These are phyloP conservation scores for Aulographum hederae DNA, from an alignment of 2,329 filamentous ascomycete genomes.

Conservation along the genomic window DNA sequence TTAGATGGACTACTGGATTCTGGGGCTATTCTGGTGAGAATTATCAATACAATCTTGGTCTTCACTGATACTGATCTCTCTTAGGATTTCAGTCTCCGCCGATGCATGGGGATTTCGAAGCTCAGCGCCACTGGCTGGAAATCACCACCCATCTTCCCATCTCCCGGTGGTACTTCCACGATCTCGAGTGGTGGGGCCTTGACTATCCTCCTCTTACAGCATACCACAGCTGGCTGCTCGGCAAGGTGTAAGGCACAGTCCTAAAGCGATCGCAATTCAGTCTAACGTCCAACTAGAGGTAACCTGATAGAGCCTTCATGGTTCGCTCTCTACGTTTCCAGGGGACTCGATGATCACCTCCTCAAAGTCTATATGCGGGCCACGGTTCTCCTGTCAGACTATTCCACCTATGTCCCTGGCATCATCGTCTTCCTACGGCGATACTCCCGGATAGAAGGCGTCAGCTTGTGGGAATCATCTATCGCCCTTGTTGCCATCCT, in stretches of 20 bases:
- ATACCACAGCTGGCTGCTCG: constrained; percentile 94
- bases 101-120: constrained; percentile 94
- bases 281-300: constrained; percentile 31
- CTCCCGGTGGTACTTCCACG: constrained; percentile 95
- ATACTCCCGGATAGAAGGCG: constrained; percentile 56
- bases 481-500: constrained; percentile 79
- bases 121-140: constrained; percentile 98
- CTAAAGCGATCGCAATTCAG: not conserved
- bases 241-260: constrained; percentile 47
- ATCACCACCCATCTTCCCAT: constrained; percentile 75
- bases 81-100: constrained; percentile 63
- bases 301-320: constrained; percentile 60
- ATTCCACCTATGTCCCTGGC: constrained; percentile 74
- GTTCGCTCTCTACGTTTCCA: constrained; percentile 73
- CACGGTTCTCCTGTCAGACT: constrained; percentile 80
- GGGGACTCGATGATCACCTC: constrained; percentile 57
- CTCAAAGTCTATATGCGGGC: constrained; percentile 94
- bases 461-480: constrained; percentile 65
- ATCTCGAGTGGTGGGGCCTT: constrained; percentile 91
- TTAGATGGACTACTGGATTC: constrained; percentile 78
- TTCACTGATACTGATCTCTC: constrained; percentile 2
- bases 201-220: constrained; percentile 96
- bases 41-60: constrained; percentile 4
- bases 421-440: constrained; percentile 70
- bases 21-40: constrained; percentile 80